A percentile compares a stretch with the other conserved stretches of the same genome.
Conservation (phyloP, 1,284 basidiomycete species). For the Leccinum fallax region DNA sequence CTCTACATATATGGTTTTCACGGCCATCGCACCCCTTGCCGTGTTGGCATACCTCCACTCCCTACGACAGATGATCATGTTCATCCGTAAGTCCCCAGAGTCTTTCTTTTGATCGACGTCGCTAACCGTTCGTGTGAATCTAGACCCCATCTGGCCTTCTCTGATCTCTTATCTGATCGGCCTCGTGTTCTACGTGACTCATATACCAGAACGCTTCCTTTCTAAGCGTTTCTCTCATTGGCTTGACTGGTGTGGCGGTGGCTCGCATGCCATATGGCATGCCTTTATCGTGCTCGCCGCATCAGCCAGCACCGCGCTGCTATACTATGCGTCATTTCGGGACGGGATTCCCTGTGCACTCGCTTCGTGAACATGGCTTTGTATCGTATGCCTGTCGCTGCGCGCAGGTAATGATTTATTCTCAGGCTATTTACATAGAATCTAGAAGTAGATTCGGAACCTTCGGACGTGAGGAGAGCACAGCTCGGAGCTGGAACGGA, state of each 20-base stretch:
- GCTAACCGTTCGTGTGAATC: constrained; percentile 5
- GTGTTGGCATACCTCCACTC: constrained; percentile 67
- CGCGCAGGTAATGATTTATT: neutral
- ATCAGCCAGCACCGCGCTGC: constrained; percentile 66
- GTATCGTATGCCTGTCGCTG: neutral
- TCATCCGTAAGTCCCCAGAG: constrained; percentile 56
- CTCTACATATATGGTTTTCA: constrained; percentile 63
- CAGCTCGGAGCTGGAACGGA: neutral
- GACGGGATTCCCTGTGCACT: constrained; percentile 44
- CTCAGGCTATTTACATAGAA: neutral
- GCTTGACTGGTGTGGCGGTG: constrained; percentile 71
- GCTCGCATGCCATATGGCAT: constrained; percentile 90
- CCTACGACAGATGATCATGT: constrained; percentile 50
- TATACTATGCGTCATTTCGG: constrained; percentile 50
- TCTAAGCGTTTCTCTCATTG: constrained; percentile 50
- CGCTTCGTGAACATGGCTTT: constrained; percentile 5
- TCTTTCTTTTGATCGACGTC: neutral
- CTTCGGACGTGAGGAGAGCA: too few species aligned
- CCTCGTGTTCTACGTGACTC: constrained; percentile 79
- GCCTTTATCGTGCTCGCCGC: constrained; percentile 75
- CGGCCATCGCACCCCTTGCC: constrained; percentile 73
- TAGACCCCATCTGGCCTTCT: constrained; percentile 72
- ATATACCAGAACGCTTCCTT: constrained; percentile 74
- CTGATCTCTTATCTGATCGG: constrained; percentile 76
- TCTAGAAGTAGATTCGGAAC: neutral